phyloP scores from a whole-genome alignment of 2,329 filamentous ascomycete genomes.

The Pestalotiopsis sp. region DNA sequence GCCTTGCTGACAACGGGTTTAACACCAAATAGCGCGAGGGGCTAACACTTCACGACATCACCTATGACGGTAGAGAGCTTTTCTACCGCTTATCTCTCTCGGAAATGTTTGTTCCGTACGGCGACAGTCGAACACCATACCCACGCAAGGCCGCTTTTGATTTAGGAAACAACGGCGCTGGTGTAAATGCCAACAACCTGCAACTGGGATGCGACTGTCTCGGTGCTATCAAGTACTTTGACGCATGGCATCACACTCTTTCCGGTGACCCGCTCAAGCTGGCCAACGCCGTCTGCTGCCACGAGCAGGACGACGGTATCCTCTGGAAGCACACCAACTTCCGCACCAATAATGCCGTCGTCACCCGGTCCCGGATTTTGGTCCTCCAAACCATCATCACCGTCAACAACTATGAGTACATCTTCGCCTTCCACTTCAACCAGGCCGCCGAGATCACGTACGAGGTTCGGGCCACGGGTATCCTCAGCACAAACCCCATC shows the following conservation, averaged over 20 bases:
- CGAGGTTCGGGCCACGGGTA: constrained; percentile 67
- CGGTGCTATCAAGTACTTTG: constrained; percentile 51
- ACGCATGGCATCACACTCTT: constrained; percentile 42
- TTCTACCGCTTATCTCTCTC: constrained; percentile 62
- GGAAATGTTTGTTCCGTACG: constrained; percentile 67
- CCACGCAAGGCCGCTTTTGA: constrained; percentile 71
- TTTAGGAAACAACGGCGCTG: constrained; percentile 67
- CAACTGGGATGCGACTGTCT: constrained; percentile 70
- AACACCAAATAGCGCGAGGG: constrained; percentile 50
- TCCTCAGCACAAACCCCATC: constrained; percentile 66
- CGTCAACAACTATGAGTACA: constrained; percentile 72
- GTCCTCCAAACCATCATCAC: constrained; percentile 71
- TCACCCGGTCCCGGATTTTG: constrained; percentile 63
- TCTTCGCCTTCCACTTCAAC: constrained; percentile 66
- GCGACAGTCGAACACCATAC: constrained; percentile 62
- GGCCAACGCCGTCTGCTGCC: constrained; percentile 67
- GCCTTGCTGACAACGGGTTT: neutral
- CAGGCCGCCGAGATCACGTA: constrained; percentile 62
- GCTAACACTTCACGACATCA: constrained; percentile 62
- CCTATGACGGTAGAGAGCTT: constrained; percentile 61
- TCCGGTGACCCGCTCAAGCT: constrained; percentile 56
- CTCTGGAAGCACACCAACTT: constrained; percentile 74
- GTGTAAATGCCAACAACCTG: constrained; percentile 67
- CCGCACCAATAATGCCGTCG: constrained; percentile 62
- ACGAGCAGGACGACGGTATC: constrained; percentile 72